Conservation (phyloP, 129 eudicot genomes). For the Escallonia rubra region DNA sequence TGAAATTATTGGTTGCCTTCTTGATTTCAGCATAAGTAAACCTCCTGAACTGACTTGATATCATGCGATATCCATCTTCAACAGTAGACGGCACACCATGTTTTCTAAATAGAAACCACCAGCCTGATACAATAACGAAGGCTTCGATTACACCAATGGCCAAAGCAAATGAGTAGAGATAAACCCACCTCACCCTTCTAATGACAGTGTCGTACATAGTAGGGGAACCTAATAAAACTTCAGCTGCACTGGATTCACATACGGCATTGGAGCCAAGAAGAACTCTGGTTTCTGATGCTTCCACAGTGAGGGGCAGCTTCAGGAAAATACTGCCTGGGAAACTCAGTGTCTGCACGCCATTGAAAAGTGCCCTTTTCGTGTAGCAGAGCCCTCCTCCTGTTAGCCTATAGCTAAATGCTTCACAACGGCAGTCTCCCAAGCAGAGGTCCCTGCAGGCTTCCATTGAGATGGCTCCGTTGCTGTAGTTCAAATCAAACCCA, state of each 20-base stretch:
- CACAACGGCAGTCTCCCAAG: constrained; percentile 28
- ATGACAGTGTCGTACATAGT: too few species aligned
- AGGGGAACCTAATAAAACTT: constrained; percentile 15
- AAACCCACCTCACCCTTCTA: constrained; percentile 32
- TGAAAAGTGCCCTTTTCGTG: constrained; percentile 34
- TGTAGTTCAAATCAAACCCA: constrained; percentile 35
- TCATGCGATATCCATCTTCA: too few species aligned
- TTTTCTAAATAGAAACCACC: too few species aligned
- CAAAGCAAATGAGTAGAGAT: constrained; percentile 31
- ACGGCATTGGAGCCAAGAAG: constrained; percentile 2
- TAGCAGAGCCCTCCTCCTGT: constrained; percentile 27
- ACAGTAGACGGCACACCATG: too few species aligned
- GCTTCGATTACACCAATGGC: constrained; percentile 31
- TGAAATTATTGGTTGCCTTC: too few species aligned
- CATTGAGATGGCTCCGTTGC: constrained; percentile 6
- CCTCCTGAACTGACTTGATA: too few species aligned
- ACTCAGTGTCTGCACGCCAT: constrained; percentile 25
- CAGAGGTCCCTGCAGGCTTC: constrained; percentile 33
- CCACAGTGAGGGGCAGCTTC: constrained; percentile 23
- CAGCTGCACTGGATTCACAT: constrained; percentile 12
- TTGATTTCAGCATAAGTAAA: too few species aligned
- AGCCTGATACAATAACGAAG: constrained; percentile 19
- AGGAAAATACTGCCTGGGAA: constrained; percentile 22
- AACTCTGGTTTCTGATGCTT: constrained; percentile 2
- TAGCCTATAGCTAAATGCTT: constrained; percentile 32